Evolutionary conservation across 2,329 filamentous ascomycete species (phyloP).

Genomic region (Fusarium coicis): DNA sequence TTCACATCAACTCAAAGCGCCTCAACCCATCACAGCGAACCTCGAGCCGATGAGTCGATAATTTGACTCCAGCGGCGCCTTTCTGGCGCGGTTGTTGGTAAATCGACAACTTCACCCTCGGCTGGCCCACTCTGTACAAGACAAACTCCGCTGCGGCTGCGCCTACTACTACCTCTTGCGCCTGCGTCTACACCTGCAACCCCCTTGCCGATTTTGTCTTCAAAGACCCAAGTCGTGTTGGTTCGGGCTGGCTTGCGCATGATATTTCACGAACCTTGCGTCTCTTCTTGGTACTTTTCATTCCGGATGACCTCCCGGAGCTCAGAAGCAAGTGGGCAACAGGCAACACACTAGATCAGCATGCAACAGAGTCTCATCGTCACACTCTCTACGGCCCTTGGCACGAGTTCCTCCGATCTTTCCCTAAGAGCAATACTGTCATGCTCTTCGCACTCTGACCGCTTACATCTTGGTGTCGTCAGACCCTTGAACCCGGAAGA

Average conservation of each 20-base stretch:
- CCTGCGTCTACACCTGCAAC: conserved; percentile 19
- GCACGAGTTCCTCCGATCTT: conserved; percentile 21
- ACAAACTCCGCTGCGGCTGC: conserved; percentile 27
- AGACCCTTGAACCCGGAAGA: conserved; percentile 5
- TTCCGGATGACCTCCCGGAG: conserved; percentile 32
- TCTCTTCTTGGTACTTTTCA: conserved; percentile 22
- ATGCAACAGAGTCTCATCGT: conserved; percentile 26
- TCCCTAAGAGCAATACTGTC: conserved; percentile 8
- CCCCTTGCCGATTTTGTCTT: conserved; percentile 4
- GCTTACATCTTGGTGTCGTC: conserved; percentile 11
- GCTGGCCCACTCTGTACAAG: conserved; percentile 31
- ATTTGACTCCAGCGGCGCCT: conserved; percentile 21
- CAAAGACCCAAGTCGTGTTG: not conserved
- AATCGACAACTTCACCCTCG: conserved; percentile 16
- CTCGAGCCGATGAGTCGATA: conserved; percentile 19
- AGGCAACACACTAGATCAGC: conserved; percentile 34
- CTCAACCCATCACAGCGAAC: conserved; percentile 33
- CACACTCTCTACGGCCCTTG: conserved; percentile 30
- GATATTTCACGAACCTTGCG: conserved; percentile 28
- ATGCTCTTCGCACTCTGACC: conserved; percentile 11
- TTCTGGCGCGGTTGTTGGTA: conserved; percentile 21
- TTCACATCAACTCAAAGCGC: conserved; percentile 40
- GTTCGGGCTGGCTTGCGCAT: conserved; percentile 8
- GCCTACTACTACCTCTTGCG: conserved; percentile 19
- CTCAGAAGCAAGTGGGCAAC: conserved; percentile 28